Evolutionary conservation across 345 rosid species (phyloP), one percentile per base, ranked within the genome.

Genomic region (Dovyalis caffra): DNA sequence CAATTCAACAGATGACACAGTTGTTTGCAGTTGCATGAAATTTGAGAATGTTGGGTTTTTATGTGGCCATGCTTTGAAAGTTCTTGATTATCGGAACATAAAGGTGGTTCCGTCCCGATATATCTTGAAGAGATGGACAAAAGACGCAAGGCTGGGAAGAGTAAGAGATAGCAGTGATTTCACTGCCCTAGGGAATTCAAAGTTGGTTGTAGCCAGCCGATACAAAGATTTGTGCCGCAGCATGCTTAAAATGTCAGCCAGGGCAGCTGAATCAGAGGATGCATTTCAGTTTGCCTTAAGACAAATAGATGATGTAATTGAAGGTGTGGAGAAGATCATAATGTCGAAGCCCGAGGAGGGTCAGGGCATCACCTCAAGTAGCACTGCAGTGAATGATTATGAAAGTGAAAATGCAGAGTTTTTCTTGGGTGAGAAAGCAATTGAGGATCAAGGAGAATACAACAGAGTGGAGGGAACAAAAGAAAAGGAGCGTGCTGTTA

Each of bases 81-180:
- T 85, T 60, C 76, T 85, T 47, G 85, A 80, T 68, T 49, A 76
- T 38, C 71, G 79, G 77, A 82, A 78, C 71, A 80, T 78, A 72
- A 76, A 76, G 67, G 78, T 83, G 74, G 57, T 79, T 12, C 87
- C 82, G 8, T 76, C 76, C 4, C 80, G 16, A 62, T 82, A 84
- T 79, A 80, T 86, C 11, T 69, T 77, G 68, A 82, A 79, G 70
- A 79, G 86, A 68, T 86, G 85, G 87, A 76, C 79, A 32, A 84
- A 78, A 58, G 80, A 74, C 68, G 83, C 86, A 38, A 80, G 76
- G 76, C 51, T 64, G 15, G 71, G 71, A 20, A 33, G 64, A 64
- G 28, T 35, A 25, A 32, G 56, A 69, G 68, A 32, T 60, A 64
- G 26, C n/a, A 21, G 56, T 71, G 80, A 78, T 23, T 60, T 78